Base-by-base conservation (phyloP, 768 basidiomycete genomes). In the Trametes meyenii region DNA sequence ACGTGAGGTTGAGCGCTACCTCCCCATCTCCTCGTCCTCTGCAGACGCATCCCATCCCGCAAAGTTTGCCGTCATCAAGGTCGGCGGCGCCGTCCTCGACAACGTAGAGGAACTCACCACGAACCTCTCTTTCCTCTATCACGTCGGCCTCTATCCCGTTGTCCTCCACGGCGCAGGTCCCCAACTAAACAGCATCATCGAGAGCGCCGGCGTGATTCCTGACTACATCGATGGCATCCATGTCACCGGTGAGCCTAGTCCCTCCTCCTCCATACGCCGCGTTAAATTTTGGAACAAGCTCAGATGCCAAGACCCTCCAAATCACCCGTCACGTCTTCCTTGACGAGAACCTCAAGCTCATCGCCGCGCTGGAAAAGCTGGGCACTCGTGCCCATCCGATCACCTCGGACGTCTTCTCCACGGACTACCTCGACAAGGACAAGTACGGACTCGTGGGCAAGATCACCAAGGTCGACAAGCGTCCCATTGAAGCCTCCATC, bases 351-450 rank as follows among this genome's bases (percentile, higher is more conserved):
- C 81, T 98, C 67, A 94, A 91, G 72, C 89, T 99, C 64, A 96
- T 98, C 24, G 85, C 82, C 24, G 94, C 96, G 0, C 85, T 99
- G 59, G 97, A 99, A 75, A 87, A 87, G 66, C 88, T 98, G 46
- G 97, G 97, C 55, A 96, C 96, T 7, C 91, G 97, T 61, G 96
- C 97, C 19, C 90, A 97, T 24, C 97, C 97, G 19, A 98, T 99
- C 73, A 97, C 94, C 29, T 95, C 93, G 17, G 97, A 96, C 26
- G 95, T 99, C 65, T 99, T 99, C 79, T 92, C 92, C 19, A 96
- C 96, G 54, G 94, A 96, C n/a, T n/a, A n/a, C n/a, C n/a, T n/a
- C n/a, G n/a, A n/a, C n/a, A n/a, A n/a, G n/a, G n/a, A n/a, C n/a
- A n/a, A n/a, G n/a, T n/a, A n/a, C n/a, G n/a, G n/a, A n/a, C n/a